Conservation (phyloP, 345 rosid species). For the Erysimum cheiranthoides region DNA sequence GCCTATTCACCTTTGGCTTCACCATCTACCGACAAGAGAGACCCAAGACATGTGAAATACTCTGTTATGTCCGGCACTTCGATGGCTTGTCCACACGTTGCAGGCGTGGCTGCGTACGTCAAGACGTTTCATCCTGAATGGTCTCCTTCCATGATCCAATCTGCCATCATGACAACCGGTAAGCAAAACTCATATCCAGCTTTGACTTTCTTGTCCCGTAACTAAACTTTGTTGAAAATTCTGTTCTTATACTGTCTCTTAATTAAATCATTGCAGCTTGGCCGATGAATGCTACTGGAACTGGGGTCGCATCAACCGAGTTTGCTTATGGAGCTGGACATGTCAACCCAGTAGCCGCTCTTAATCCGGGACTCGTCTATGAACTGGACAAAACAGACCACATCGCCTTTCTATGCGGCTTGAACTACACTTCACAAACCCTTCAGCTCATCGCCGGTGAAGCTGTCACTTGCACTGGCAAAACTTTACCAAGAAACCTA, state of each 20-base stretch:
- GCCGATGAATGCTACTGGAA: conserved; percentile 27
- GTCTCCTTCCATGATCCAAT: conserved; percentile 57
- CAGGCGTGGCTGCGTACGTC: conserved; percentile 51
- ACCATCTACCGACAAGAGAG: neutral
- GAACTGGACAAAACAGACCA: conserved; percentile 40
- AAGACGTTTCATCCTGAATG: conserved; percentile 52
- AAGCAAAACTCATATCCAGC: neutral
- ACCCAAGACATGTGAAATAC: conserved; percentile 34
- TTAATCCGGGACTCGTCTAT: conserved; percentile 48
- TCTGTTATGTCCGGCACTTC: conserved; percentile 52
- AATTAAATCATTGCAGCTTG: conserved; percentile 42
- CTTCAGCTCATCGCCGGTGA: conserved; percentile 44
- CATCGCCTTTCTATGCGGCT: conserved; percentile 39
- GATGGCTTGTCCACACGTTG: conserved; percentile 61
- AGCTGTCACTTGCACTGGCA: conserved; percentile 41
- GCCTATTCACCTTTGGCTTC: conserved; percentile 46
- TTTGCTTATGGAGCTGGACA: conserved; percentile 50
- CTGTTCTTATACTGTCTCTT: neutral
- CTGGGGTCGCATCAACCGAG: conserved; percentile 10
- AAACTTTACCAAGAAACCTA: conserved; percentile 19
- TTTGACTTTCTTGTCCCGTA: neutral
- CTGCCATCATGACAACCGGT: conserved; percentile 58
- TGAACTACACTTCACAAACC: conserved; percentile 15
- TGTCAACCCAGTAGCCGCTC: conserved; percentile 45
- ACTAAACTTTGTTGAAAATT: conserved; percentile 9